phyloP scores from a whole-genome alignment of 768 basidiomycete genomes.

The Lactarius hatsudake region DNA sequence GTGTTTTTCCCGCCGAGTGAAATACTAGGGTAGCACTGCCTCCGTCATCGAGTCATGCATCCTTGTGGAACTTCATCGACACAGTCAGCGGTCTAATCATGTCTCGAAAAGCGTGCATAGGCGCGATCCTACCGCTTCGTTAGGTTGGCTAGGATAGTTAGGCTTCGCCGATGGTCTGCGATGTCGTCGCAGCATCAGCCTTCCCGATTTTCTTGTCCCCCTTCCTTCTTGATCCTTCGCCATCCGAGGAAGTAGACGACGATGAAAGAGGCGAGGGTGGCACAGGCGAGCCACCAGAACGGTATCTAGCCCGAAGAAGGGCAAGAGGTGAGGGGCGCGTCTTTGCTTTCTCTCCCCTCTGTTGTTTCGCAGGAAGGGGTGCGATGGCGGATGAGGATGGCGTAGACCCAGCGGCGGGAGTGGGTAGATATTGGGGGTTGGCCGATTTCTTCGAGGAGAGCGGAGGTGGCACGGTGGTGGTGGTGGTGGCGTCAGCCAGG shows the following conservation, averaged over 20 bases:
- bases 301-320: not conserved
- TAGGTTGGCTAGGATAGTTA: not conserved
- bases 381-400: not conserved
- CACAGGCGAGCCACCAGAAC: not conserved
- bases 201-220: not conserved
- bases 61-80: not conserved
- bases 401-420: not conserved
- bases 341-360: not conserved
- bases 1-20: not conserved
- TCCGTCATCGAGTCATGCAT: not conserved
- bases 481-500: not conserved
- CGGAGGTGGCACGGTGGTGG: not conserved
- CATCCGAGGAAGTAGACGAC: not conserved
- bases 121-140: not conserved
- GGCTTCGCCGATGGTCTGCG: not conserved
- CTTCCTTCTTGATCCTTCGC: not conserved
- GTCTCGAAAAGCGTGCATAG: not conserved
- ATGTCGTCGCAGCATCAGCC: not conserved
- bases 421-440: not conserved
- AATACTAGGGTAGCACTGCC: not conserved
- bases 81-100: not conserved
- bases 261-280: not conserved
- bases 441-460: not conserved
- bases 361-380: not conserved
- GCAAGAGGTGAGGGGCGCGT: not conserved